A percentile compares a stretch with the other conserved stretches of the same genome.
Evolutionary conservation across 1,284 basidiomycete genomes (phyloP).

Genomic region (Marasmius tenuissimus): DNA sequence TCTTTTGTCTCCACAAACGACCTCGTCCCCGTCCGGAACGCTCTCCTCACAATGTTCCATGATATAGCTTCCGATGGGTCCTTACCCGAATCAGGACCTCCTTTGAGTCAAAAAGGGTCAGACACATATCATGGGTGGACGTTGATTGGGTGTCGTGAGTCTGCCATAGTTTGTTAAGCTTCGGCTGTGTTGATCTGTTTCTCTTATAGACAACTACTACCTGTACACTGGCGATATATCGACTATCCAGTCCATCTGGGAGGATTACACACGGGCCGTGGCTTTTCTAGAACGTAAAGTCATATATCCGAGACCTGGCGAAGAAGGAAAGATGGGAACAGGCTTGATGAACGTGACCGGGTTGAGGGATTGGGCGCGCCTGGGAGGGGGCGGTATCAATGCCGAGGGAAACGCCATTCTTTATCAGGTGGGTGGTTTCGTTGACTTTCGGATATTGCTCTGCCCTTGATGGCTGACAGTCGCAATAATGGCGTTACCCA

Average conservation of each 20-base stretch:
- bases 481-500: neutral
- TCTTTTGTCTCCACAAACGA: slow-evolving; percentile 63
- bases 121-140: slow-evolving; percentile 52
- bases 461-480: neutral
- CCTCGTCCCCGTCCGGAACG: slow-evolving; percentile 53
- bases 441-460: neutral
- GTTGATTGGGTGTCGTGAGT: slow-evolving; percentile 44
- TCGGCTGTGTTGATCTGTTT: neutral
- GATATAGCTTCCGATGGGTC: slow-evolving; percentile 50
- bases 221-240: slow-evolving; percentile 43
- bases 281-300: slow-evolving; percentile 46
- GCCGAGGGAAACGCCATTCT: slow-evolving; percentile 46
- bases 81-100: slow-evolving; percentile 57
- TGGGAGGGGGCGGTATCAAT: slow-evolving; percentile 47
- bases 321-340: too few species aligned
- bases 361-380: slow-evolving; percentile 47
- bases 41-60: slow-evolving; percentile 59
- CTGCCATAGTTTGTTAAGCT: neutral
- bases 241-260: slow-evolving; percentile 41
- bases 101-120: slow-evolving; percentile 50
- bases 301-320: slow-evolving; percentile 21
- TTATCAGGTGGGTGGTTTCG: slow-evolving; percentile 32
- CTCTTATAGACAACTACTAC: slow-evolving; percentile 42
- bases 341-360: slow-evolving; percentile 48
- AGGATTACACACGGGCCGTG: slow-evolving; percentile 46